Conservation (phyloP, 129 eudicot species). For the Helichrysum umbraculigerum region DNA sequence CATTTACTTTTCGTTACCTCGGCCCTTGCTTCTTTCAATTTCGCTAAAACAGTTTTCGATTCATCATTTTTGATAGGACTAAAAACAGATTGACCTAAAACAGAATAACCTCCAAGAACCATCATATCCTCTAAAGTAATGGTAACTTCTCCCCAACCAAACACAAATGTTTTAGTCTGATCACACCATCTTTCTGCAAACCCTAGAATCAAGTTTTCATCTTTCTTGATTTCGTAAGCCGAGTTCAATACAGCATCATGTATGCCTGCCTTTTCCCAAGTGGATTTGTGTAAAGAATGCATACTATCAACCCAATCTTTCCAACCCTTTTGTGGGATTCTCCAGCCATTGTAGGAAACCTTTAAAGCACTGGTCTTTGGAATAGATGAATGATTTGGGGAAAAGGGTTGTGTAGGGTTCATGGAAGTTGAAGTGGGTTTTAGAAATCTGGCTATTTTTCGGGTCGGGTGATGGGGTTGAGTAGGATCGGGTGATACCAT, state of each 20-base stretch:
- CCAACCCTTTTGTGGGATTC: slow-evolving; percentile 23
- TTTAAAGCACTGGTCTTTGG: neutral
- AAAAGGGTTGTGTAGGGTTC: neutral
- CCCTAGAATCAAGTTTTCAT: slow-evolving; percentile 30
- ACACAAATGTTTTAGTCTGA: slow-evolving; percentile 45
- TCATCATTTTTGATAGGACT: slow-evolving; percentile 8
- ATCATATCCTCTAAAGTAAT: slow-evolving; percentile 50
- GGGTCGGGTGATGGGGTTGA: neutral
- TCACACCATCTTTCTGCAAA: slow-evolving; percentile 42
- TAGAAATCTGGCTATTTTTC: slow-evolving; percentile 12
- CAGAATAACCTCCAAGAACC: slow-evolving; percentile 49
- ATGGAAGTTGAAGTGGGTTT: slow-evolving; percentile 15
- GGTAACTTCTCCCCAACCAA: slow-evolving; percentile 54
- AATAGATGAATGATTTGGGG: neutral
- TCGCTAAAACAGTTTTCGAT: neutral
- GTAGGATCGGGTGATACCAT: slow-evolving; percentile 17
- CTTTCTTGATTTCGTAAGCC: slow-evolving; percentile 4
- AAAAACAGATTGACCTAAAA: slow-evolving; percentile 36
- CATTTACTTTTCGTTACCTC: neutral
- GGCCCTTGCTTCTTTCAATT: slow-evolving; percentile 13
- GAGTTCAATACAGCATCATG: slow-evolving; percentile 35
- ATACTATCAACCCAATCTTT: slow-evolving; percentile 37
- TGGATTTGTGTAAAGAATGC: slow-evolving; percentile 27
- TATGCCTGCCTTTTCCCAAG: slow-evolving; percentile 49
- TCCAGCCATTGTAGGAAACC: slow-evolving; percentile 38